phyloP scores from a whole-genome alignment of 257 asterid species.

The Knoxia roxburghii region DNA sequence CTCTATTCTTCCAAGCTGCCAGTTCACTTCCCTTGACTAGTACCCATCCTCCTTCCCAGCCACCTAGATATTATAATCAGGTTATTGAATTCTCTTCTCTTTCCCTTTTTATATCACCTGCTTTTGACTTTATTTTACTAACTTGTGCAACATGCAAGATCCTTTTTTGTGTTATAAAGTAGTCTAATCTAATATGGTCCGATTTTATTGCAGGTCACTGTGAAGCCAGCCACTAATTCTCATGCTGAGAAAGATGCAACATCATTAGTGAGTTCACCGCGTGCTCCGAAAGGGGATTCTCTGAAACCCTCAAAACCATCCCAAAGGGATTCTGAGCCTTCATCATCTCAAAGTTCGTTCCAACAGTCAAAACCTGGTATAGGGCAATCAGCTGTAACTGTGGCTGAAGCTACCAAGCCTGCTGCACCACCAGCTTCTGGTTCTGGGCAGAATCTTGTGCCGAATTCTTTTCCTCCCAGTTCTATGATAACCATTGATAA shows the following conservation, averaged over 20 bases:
- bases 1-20: slow-evolving; percentile 37
- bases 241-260: slow-evolving; percentile 46
- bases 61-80: slow-evolving; percentile 58
- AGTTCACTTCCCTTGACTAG: slow-evolving; percentile 51
- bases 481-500: slow-evolving; percentile 22
- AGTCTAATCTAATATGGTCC: background rate
- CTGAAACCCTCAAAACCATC: slow-evolving; percentile 33
- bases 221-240: slow-evolving; percentile 53
- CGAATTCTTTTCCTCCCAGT: slow-evolving; percentile 19
- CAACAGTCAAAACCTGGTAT: slow-evolving; percentile 40
- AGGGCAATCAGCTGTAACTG: slow-evolving; percentile 29
- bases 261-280: slow-evolving; percentile 32
- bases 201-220: slow-evolving; percentile 31
- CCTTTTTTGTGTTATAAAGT: background rate
- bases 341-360: slow-evolving; percentile 28
- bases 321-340: slow-evolving; percentile 38
- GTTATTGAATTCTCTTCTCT: slow-evolving; percentile 25
- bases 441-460: slow-evolving; percentile 24
- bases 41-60: slow-evolving; percentile 55
- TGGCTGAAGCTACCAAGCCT: slow-evolving; percentile 16
- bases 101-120: background rate
- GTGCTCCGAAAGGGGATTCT: slow-evolving; percentile 41
- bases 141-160: background rate
- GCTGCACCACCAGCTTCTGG: slow-evolving; percentile 27
- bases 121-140: background rate